A percentile compares a stretch with the other conserved stretches of the same genome.
Evolutionary conservation across 495 filamentous ascomycete genomes (phyloP).

Genomic region (Talaromyces stipitatus): DNA sequence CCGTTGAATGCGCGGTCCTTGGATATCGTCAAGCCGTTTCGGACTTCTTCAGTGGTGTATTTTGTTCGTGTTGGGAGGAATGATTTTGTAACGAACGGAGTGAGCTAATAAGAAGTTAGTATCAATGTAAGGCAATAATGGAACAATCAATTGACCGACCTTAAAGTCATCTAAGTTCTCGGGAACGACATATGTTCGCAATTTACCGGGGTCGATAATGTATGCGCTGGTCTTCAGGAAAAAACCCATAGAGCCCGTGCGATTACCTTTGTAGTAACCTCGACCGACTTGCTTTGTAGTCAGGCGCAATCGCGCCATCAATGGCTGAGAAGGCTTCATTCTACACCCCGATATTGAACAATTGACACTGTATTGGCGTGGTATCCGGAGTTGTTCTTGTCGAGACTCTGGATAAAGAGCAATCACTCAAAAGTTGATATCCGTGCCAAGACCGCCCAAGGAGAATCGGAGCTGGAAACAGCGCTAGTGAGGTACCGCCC

Average conservation of each 20-base stretch:
- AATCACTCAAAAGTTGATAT: conserved; percentile 5
- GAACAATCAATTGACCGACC: conserved; percentile 36
- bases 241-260: conserved; percentile 75
- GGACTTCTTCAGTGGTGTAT: conserved; percentile 27
- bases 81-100: conserved; percentile 71
- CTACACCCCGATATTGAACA: conserved; percentile 6
- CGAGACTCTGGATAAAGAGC: not conserved
- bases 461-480: conserved; percentile 2
- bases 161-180: conserved; percentile 58
- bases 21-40: conserved; percentile 16
- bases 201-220: conserved; percentile 72
- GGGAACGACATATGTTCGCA: conserved; percentile 84
- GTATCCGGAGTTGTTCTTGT: not conserved
- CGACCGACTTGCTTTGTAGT: conserved; percentile 90
- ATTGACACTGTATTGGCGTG: not conserved
- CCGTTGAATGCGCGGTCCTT: conserved; percentile 25
- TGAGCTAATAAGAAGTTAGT: conserved; percentile 49
- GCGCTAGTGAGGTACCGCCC: conserved; percentile 23
- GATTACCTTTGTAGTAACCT: conserved; percentile 94
- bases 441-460: not conserved
- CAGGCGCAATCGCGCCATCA: conserved; percentile 61
- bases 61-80: conserved; percentile 37
- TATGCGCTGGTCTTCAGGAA: conserved; percentile 85
- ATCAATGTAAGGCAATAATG: not conserved
- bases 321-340: conserved; percentile 64